phyloP scores from a whole-genome alignment of 108 stramenopile species.

The Fragilaria crotonensis region DNA sequence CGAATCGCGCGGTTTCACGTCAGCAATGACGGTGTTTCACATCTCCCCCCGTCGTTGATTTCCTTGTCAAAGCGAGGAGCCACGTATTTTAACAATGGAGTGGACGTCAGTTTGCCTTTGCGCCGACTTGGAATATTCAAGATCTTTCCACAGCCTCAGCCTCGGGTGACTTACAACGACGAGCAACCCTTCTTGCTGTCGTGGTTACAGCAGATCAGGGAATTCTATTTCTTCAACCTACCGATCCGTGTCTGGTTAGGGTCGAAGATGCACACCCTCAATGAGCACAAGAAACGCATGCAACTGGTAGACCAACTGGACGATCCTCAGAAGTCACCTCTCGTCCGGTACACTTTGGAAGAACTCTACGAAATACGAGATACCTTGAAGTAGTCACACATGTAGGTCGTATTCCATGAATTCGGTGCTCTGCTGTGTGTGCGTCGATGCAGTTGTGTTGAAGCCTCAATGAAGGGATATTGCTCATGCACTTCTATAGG shows the following conservation, averaged over 20 bases:
- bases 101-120: not conserved
- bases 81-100: not conserved
- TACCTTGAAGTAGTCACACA: not conserved
- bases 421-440: no score
- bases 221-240: not conserved
- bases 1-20: conserved; percentile 46
- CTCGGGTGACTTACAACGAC: not conserved
- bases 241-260: not conserved
- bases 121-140: not conserved
- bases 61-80: not conserved
- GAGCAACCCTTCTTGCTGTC: not conserved
- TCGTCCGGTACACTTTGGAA: not conserved
- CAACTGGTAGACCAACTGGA: not conserved
- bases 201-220: not conserved
- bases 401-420: no score
- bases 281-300: not conserved
- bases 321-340: not conserved
- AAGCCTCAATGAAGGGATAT: no score
- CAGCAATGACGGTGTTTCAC: not conserved
- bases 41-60: not conserved
- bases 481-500: no score
- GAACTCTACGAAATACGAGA: not conserved
- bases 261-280: not conserved
- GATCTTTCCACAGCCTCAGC: not conserved
- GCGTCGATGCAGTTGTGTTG: no score